These are phyloP conservation scores for Triticum dicoccoides DNA, from an alignment of 176 grass and related monocot species.

Conservation along the genomic window DNA sequence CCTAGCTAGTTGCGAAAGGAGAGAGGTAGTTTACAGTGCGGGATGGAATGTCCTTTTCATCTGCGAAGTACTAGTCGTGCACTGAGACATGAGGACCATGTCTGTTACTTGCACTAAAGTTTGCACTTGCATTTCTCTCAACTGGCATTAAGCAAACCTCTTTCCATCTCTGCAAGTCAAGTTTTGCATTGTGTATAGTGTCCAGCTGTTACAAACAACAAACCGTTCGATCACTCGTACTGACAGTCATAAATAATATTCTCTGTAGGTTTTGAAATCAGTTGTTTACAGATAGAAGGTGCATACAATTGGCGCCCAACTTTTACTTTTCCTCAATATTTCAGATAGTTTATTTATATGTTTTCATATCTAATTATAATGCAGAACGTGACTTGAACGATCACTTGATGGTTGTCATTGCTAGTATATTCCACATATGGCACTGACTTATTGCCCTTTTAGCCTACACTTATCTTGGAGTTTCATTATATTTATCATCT, in stretches of 20 bases:
- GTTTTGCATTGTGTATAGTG: too few species aligned
- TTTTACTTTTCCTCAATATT: background rate
- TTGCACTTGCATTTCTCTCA: too few species aligned
- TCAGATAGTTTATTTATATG: conserved; percentile 11
- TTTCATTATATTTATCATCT: background rate
- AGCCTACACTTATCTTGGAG: background rate
- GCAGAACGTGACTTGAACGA: background rate
- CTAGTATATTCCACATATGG: background rate
- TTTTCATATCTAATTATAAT: background rate
- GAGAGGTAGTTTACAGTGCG: too few species aligned
- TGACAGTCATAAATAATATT: background rate
- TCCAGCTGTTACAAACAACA: background rate
- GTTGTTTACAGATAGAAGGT: background rate
- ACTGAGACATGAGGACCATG: too few species aligned
- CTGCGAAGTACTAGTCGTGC: too few species aligned
- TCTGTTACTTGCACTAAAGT: too few species aligned
- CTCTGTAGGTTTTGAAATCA: background rate
- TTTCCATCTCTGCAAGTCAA: too few species aligned
- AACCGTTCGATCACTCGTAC: background rate
- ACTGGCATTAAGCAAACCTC: too few species aligned
- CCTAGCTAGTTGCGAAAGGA: too few species aligned
- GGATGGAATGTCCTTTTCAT: too few species aligned
- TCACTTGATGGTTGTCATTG: background rate
- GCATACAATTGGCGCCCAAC: background rate
- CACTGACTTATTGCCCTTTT: background rate